phyloP scores from a whole-genome alignment of 176 grass and related monocot species.

The Aegilops bicornis region DNA sequence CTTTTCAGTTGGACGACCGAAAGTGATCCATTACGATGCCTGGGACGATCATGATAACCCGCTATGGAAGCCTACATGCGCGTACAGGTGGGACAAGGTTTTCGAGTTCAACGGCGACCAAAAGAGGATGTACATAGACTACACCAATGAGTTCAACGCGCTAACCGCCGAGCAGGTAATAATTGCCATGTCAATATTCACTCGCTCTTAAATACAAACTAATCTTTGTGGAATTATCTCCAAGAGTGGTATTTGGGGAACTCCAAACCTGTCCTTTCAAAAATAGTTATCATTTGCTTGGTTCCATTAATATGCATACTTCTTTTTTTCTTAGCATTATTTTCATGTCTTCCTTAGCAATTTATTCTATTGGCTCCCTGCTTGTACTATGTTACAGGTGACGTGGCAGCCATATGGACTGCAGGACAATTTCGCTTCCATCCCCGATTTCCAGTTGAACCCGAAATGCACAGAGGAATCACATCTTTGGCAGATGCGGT shows the following conservation, averaged over 20 bases:
- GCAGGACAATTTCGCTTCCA: background rate
- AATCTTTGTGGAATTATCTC: too few relatives aligned
- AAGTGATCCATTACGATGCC: background rate
- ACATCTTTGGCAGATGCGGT: background rate
- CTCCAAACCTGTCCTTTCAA: too few relatives aligned
- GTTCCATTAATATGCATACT: too few relatives aligned
- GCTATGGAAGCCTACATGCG: background rate
- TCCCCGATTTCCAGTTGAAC: background rate
- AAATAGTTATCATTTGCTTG: too few relatives aligned
- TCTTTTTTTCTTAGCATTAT: too few relatives aligned
- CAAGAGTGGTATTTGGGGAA: too few relatives aligned
- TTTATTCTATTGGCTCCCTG: too few relatives aligned
- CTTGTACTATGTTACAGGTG: background rate
- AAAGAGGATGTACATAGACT: background rate
- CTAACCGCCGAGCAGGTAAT: background rate
- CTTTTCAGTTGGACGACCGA: background rate
- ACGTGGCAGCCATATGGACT: background rate
- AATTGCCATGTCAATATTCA: background rate
- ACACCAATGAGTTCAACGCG: background rate
- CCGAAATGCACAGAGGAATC: background rate
- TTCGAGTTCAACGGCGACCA: background rate
- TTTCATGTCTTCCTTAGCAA: too few relatives aligned
- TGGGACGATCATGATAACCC: background rate
- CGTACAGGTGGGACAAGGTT: background rate
- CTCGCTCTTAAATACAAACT: too few relatives aligned